Percentiles rank a stretch among this genome's conserved stretches.
Evolutionary conservation across 176 grass and related monocot species (phyloP).

Genomic region (Ensete ventricosum): DNA sequence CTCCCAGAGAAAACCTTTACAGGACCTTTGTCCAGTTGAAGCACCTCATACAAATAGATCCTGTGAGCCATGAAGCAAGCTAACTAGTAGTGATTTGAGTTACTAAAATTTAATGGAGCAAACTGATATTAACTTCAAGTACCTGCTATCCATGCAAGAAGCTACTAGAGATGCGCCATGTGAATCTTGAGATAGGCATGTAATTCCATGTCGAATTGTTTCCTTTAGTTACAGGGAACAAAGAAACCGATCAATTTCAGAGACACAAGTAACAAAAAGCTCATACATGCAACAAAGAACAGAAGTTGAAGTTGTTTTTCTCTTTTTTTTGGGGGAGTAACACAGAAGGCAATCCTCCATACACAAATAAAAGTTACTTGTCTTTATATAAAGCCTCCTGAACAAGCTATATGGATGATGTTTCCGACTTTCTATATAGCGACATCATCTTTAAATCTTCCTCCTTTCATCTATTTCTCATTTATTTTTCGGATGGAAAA

Average conservation of each 20-base stretch:
- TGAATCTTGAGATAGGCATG: slow-evolving; percentile 80
- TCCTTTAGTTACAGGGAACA: slow-evolving; percentile 38
- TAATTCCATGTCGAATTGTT: slow-evolving; percentile 72
- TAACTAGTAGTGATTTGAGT: background rate
- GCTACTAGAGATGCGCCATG: slow-evolving; percentile 54
- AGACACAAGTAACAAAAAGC: background rate
- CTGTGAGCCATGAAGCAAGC: slow-evolving; percentile 28
- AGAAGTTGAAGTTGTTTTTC: background rate
- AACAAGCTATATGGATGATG: background rate
- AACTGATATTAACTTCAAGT: slow-evolving; percentile 6
- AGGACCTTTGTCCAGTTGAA: slow-evolving; percentile 73
- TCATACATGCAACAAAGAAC: background rate
- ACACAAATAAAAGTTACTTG: background rate
- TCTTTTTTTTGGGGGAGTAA: background rate
- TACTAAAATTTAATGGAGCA: background rate
- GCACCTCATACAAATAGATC: slow-evolving; percentile 84
- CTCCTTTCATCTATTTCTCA: background rate
- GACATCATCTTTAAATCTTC: background rate
- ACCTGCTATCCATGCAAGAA: slow-evolving; percentile 97
- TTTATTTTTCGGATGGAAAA: background rate
- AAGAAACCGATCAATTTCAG: background rate
- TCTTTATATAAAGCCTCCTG: background rate
- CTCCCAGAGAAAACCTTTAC: slow-evolving; percentile 61
- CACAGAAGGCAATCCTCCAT: no score
- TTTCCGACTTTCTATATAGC: no score